phyloP scores from a whole-genome alignment of 2,329 filamentous ascomycete genomes.

The Dryadomyces sulphureus region DNA sequence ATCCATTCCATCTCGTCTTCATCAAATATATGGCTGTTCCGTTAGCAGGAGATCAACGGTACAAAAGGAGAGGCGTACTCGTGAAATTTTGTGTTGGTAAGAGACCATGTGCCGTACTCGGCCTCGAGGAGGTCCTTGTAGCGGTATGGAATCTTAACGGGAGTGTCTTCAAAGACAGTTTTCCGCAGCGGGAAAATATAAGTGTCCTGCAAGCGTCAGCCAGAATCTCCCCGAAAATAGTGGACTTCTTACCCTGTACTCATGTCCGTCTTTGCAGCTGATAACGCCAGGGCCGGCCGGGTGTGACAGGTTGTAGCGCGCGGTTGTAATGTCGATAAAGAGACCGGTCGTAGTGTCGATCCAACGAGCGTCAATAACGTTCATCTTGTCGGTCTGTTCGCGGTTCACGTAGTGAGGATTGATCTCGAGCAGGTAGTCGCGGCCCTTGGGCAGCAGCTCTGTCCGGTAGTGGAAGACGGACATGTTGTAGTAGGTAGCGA shows the following conservation, averaged over 20 bases:
- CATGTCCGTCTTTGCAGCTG: conserved; percentile 35
- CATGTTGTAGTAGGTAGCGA: conserved; percentile 55
- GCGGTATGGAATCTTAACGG: conserved; percentile 49
- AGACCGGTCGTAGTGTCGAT: conserved; percentile 30
- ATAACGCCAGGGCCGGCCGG: conserved; percentile 28
- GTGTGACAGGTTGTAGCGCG: conserved; percentile 31
- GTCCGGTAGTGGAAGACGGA: conserved; percentile 29
- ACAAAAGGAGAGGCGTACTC: conserved; percentile 24
- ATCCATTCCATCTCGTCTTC: conserved; percentile 10
- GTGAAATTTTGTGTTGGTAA: conserved; percentile 35
- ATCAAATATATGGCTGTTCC: conserved; percentile 10
- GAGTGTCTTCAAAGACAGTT: conserved; percentile 51
- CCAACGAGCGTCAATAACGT: conserved; percentile 34
- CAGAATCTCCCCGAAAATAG: neutral
- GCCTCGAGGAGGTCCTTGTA: conserved; percentile 43
- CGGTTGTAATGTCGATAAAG: conserved; percentile 36
- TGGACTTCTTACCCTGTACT: conserved; percentile 25
- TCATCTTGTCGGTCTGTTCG: conserved; percentile 21
- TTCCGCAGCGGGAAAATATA: conserved; percentile 56
- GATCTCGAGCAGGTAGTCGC: conserved; percentile 33
- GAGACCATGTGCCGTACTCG: conserved; percentile 39
- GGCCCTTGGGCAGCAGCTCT: conserved; percentile 21
- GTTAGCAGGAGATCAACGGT: neutral
- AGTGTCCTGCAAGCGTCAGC: conserved; percentile 24
- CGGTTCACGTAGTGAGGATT: conserved; percentile 27